phyloP scores from a whole-genome alignment of 1,139 yeast genomes.

The Blastobotrys indianensis region DNA sequence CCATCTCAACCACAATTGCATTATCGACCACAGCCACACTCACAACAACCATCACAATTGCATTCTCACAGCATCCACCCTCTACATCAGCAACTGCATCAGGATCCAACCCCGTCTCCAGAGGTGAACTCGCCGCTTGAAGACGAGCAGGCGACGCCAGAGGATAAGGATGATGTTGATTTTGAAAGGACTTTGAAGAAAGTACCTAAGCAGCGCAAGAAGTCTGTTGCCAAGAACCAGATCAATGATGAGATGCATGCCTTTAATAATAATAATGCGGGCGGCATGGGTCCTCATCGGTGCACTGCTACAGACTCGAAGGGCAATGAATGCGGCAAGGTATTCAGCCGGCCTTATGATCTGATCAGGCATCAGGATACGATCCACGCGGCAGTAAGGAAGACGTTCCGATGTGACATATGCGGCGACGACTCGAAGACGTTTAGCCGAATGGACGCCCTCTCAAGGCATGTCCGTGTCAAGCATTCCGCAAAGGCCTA shows the following conservation, averaged over 20 bases:
- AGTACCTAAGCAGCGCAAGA: conserved; percentile 12
- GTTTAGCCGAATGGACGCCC: conserved; percentile 89
- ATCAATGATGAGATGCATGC: too few relatives aligned
- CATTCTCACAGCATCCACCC: too few relatives aligned
- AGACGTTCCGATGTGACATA: conserved; percentile 77
- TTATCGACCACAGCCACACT: conserved; percentile 1
- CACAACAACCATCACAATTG: neutral
- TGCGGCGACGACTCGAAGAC: conserved; percentile 75
- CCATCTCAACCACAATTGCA: conserved; percentile 1
- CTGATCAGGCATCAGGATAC: conserved; percentile 93
- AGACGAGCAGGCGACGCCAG: neutral
- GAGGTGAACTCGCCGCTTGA: neutral
- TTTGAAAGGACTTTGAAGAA: conserved; percentile 5
- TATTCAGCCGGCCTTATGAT: conserved; percentile 91
- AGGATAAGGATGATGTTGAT: neutral
- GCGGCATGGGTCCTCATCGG: conserved; percentile 38
- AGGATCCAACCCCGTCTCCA: neutral
- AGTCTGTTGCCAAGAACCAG: conserved; percentile 13
- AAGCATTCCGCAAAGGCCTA: conserved; percentile 46
- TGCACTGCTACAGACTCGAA: conserved; percentile 57
- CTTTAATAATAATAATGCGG: conserved; percentile 19
- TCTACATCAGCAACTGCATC: too few relatives aligned
- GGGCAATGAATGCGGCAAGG: conserved; percentile 64
- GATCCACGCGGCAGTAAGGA: conserved; percentile 84
- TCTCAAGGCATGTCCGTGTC: conserved; percentile 85